Conservation (phyloP, 257 asterid species). For the Solanum peruvianum region DNA sequence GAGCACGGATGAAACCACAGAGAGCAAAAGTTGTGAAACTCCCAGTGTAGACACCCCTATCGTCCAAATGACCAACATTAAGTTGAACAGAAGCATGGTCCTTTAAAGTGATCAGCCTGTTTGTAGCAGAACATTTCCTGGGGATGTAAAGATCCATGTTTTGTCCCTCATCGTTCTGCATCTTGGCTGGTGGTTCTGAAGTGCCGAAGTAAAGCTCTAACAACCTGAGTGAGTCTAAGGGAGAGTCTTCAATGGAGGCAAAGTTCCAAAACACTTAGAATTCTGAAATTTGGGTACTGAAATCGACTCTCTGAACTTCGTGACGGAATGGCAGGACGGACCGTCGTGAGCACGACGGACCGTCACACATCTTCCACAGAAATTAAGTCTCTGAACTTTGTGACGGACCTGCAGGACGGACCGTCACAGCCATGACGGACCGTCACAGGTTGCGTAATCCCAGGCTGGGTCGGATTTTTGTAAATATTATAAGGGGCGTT, state of each 20-base stretch:
- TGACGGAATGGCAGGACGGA: too few species aligned
- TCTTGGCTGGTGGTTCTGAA: constrained; percentile 12
- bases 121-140: constrained; percentile 75
- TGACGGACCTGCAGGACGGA: too few species aligned
- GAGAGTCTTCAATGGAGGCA: not conserved
- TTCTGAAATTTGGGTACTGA: too few species aligned
- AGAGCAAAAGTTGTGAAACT: constrained; percentile 66
- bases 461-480: too few species aligned
- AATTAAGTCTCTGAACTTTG: too few species aligned
- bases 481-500: too few species aligned
- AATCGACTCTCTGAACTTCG: too few species aligned
- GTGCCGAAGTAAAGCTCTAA: not conserved
- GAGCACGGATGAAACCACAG: constrained; percentile 88
- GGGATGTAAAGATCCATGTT: constrained; percentile 67
- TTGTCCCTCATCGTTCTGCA: constrained; percentile 71
- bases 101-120: constrained; percentile 81
- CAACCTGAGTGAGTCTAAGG: not conserved
- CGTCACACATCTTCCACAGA: too few species aligned
- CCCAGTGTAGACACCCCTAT: constrained; percentile 54
- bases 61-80: constrained; percentile 75
- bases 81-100: constrained; percentile 89
- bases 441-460: too few species aligned
- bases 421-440: too few species aligned
- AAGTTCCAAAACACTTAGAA: too few species aligned
- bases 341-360: too few species aligned